phyloP scores from a whole-genome alignment of 345 rosid genomes.

The Melaleuca alternifolia region DNA sequence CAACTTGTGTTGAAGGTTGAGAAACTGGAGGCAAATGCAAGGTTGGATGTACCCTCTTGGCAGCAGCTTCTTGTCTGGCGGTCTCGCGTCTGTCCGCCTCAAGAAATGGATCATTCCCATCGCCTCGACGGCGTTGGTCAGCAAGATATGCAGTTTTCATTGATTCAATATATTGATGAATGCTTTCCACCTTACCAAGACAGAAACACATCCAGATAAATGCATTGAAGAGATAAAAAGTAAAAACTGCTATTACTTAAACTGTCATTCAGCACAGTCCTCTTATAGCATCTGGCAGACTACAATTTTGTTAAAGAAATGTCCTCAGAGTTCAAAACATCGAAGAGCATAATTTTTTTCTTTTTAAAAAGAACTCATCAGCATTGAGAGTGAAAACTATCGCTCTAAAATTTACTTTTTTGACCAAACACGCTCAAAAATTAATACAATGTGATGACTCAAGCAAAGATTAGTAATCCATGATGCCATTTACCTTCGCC shows the following conservation, averaged over 20 bases:
- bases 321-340: background rate
- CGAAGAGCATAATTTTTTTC: background rate
- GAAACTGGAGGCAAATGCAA: constrained; percentile 69
- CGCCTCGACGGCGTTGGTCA: constrained; percentile 82
- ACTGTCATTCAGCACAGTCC: background rate
- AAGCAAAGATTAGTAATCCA: background rate
- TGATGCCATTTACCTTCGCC: constrained; percentile 58
- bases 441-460: background rate
- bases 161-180: constrained; percentile 84
- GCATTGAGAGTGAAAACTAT: background rate
- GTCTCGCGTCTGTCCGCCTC: constrained; percentile 96
- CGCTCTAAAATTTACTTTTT: background rate
- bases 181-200: constrained; percentile 62
- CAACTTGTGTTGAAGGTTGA: constrained; percentile 65
- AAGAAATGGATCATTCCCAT: constrained; percentile 74
- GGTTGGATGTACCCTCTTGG: constrained; percentile 93
- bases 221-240: background rate
- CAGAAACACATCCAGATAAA: background rate
- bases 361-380: background rate
- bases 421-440: background rate
- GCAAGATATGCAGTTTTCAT: constrained; percentile 86
- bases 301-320: background rate
- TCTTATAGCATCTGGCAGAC: background rate
- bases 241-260: background rate
- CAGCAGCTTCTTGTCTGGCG: constrained; percentile 96